phyloP scores from a whole-genome alignment of 495 filamentous ascomycete genomes.

The Pyrenula aspistea region DNA sequence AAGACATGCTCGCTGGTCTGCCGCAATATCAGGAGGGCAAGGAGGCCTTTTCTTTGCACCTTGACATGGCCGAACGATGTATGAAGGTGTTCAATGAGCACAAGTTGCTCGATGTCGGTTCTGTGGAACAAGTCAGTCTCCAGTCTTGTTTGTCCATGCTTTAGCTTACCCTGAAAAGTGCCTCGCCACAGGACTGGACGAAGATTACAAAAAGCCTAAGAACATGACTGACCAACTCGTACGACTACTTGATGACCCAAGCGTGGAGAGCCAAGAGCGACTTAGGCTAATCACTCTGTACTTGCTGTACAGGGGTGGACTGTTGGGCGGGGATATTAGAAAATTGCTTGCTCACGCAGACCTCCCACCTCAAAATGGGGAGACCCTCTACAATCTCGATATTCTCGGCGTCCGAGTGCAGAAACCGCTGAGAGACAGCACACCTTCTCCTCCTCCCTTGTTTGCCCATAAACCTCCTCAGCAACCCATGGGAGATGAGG shows the following conservation, averaged over 20 bases:
- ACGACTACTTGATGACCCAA: slow-evolving; percentile 71
- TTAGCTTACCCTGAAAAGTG: slow-evolving; percentile 32
- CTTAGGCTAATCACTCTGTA: slow-evolving; percentile 78
- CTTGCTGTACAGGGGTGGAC: slow-evolving; percentile 75
- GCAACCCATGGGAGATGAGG: slow-evolving; percentile 33
- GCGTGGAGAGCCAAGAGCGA: slow-evolving; percentile 55
- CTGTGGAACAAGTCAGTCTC: slow-evolving; percentile 55
- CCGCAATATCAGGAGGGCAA: slow-evolving; percentile 93
- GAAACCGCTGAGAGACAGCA: slow-evolving; percentile 65
- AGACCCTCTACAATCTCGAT: slow-evolving; percentile 65
- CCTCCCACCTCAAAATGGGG: slow-evolving; percentile 59
- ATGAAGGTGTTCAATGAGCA: slow-evolving; percentile 81
- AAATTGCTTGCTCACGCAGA: slow-evolving; percentile 77
- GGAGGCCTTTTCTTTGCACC: slow-evolving; percentile 85
- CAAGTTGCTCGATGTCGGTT: slow-evolving; percentile 78
- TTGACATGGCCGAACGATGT: slow-evolving; percentile 96
- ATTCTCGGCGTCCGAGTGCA: slow-evolving; percentile 67
- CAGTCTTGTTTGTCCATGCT: neutral
- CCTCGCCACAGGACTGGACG: slow-evolving; percentile 83
- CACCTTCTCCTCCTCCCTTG: slow-evolving; percentile 47
- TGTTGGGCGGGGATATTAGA: slow-evolving; percentile 73
- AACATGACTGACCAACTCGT: slow-evolving; percentile 76
- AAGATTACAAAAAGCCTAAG: slow-evolving; percentile 85
- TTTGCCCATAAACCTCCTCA: slow-evolving; percentile 51
- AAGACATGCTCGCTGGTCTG: slow-evolving; percentile 90